Conservation (phyloP, 768 basidiomycete genomes). For the Leucogyrophana mollusca region DNA sequence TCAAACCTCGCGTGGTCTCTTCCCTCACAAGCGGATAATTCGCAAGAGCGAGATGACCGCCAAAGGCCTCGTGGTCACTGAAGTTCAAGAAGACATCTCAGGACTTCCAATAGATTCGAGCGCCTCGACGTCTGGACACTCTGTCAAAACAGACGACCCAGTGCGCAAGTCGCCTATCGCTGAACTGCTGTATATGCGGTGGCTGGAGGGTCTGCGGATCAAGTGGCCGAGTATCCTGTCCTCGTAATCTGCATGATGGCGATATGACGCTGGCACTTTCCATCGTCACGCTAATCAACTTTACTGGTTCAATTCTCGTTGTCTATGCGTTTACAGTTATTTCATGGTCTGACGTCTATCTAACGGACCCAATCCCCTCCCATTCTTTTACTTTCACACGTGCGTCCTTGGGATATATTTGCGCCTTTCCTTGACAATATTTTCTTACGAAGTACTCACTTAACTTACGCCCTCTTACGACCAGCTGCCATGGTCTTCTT, state of each 20-base stretch:
- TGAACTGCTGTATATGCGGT: conserved; percentile 95
- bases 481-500: not conserved
- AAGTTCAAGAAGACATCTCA: conserved; percentile 71
- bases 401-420: not conserved
- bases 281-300: not conserved
- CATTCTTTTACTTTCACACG: not conserved
- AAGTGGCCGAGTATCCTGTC: conserved; percentile 81
- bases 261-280: not conserved
- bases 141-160: conserved; percentile 38
- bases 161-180: conserved; percentile 84
- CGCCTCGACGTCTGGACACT: conserved; percentile 25
- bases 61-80: conserved; percentile 79
- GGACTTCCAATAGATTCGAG: conserved; percentile 41
- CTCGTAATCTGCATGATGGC: conserved; percentile 15
- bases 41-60: conserved; percentile 86
- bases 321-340: not conserved
- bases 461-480: conserved; percentile 1
- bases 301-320: not conserved
- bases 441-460: not conserved
- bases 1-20: conserved; percentile 74
- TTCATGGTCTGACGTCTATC: not conserved
- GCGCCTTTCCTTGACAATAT: not conserved
- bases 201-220: conserved; percentile 88
- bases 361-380: not conserved
- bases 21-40: conserved; percentile 76